A percentile compares a stretch with the other conserved stretches of the same genome.
Conservation (phyloP, 2,329 filamentous ascomycete species). For the Apiospora hydei region DNA sequence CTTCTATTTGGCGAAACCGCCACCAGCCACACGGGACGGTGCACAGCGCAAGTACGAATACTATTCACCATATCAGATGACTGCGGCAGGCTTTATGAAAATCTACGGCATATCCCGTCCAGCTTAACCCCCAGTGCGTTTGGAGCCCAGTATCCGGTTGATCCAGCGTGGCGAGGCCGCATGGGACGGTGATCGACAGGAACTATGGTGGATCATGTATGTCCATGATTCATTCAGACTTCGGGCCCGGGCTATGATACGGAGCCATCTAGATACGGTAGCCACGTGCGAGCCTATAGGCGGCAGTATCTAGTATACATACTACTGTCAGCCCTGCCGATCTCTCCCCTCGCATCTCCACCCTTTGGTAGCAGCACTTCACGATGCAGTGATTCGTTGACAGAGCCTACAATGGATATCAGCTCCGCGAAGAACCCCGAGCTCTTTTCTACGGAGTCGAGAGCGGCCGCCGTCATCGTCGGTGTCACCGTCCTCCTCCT, state of each 20-base stretch:
- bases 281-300: not conserved
- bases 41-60: constrained; percentile 14
- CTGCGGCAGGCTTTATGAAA: not conserved
- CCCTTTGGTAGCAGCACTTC: not conserved
- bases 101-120: not conserved
- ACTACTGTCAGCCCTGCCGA: not conserved
- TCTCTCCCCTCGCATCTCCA: not conserved
- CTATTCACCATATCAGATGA: constrained; percentile 9
- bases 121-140: not conserved
- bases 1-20: not conserved
- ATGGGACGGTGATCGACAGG: constrained; percentile 14
- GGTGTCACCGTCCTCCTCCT: not conserved
- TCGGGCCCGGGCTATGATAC: not conserved
- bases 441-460: constrained; percentile 9
- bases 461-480: constrained; percentile 11
- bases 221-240: constrained; percentile 13
- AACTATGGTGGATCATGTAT: constrained; percentile 7
- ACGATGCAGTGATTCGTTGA: constrained; percentile 20
- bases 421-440: constrained; percentile 4
- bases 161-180: not conserved
- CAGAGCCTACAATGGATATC: constrained; percentile 2
- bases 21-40: constrained; percentile 8
- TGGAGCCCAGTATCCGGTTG: not conserved
- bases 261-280: not conserved
- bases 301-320: constrained; percentile 1